Conservation (phyloP, 2,329 filamentous ascomycete genomes). For the Fusarium sp. region DNA sequence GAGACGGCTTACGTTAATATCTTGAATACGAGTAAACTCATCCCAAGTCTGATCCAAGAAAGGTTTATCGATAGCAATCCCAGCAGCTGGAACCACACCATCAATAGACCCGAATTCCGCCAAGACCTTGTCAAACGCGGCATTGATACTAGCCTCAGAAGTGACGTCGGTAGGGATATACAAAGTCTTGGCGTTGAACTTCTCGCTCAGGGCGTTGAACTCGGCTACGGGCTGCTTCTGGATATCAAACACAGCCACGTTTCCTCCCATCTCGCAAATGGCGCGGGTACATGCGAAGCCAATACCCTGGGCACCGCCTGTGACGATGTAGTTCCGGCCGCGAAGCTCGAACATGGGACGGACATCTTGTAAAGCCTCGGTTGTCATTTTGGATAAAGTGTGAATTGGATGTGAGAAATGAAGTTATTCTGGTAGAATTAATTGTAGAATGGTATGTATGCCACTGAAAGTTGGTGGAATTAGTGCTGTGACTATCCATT, state of each 20-base stretch:
- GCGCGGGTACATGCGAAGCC: constrained; percentile 55
- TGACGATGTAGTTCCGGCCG: constrained; percentile 55
- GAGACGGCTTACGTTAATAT: constrained; percentile 54
- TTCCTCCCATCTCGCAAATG: constrained; percentile 58
- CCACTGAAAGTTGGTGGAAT: background rate
- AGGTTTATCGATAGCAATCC: constrained; percentile 59
- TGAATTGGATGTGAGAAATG: background rate
- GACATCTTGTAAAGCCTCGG: constrained; percentile 29
- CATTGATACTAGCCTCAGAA: constrained; percentile 48
- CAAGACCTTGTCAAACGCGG: constrained; percentile 45
- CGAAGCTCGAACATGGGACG: constrained; percentile 51
- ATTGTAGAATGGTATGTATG: background rate
- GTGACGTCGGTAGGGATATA: constrained; percentile 53
- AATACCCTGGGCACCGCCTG: constrained; percentile 57
- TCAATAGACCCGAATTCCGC: constrained; percentile 48
- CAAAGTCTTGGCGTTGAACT: constrained; percentile 44
- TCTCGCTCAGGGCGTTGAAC: constrained; percentile 42
- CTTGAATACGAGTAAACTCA: constrained; percentile 56
- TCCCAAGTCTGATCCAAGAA: constrained; percentile 60
- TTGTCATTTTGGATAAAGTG: constrained; percentile 4
- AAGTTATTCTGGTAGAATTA: background rate
- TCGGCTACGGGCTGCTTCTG: constrained; percentile 50
- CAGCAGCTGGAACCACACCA: constrained; percentile 53
- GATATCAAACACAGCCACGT: constrained; percentile 55
- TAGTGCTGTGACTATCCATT: background rate